Percentiles rank a stretch among this genome's conserved stretches.
phyloP scores from a whole-genome alignment of 2,329 filamentous ascomycete species.

The Botrytis deweyae region DNA sequence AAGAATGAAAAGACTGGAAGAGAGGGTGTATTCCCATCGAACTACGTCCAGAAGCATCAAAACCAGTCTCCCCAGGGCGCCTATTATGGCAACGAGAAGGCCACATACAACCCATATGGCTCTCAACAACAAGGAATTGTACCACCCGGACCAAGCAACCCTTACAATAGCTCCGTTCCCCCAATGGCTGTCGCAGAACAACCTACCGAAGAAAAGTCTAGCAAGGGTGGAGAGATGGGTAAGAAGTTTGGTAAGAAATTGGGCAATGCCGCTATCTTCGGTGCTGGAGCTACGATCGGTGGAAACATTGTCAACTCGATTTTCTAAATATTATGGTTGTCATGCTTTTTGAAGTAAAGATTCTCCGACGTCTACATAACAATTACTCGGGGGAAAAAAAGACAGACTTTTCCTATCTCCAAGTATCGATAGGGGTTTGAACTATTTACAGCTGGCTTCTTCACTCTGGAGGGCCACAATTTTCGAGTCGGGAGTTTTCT shows the following conservation, averaged over 20 bases:
- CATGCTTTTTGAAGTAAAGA: neutral
- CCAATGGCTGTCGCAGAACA: slow-evolving; percentile 68
- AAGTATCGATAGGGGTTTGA: neutral
- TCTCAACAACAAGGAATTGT: slow-evolving; percentile 31
- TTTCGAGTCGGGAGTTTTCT: slow-evolving; percentile 1
- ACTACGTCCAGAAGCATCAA: slow-evolving; percentile 73
- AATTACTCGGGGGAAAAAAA: neutral
- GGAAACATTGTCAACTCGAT: slow-evolving; percentile 88
- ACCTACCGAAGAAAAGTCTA: slow-evolving; percentile 44
- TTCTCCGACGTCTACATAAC: neutral
- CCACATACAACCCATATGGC: slow-evolving; percentile 20
- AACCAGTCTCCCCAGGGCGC: slow-evolving; percentile 33
- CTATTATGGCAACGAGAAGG: slow-evolving; percentile 32
- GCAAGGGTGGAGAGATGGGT: slow-evolving; percentile 61
- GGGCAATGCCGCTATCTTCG: slow-evolving; percentile 81
- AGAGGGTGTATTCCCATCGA: slow-evolving; percentile 94
- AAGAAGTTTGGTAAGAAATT: slow-evolving; percentile 98
- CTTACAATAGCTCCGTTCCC: slow-evolving; percentile 69
- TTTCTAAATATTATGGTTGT: slow-evolving; percentile 54
- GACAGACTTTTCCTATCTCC: neutral
- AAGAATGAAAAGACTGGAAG: slow-evolving; percentile 76
- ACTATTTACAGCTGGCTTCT: neutral
- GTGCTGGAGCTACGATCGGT: slow-evolving; percentile 88
- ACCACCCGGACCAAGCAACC: slow-evolving; percentile 54
- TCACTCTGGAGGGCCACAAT: neutral